These are phyloP conservation scores for Dendrocalamus sinicus DNA, from an alignment of 176 grass and related monocot species.

Conservation along the genomic window DNA sequence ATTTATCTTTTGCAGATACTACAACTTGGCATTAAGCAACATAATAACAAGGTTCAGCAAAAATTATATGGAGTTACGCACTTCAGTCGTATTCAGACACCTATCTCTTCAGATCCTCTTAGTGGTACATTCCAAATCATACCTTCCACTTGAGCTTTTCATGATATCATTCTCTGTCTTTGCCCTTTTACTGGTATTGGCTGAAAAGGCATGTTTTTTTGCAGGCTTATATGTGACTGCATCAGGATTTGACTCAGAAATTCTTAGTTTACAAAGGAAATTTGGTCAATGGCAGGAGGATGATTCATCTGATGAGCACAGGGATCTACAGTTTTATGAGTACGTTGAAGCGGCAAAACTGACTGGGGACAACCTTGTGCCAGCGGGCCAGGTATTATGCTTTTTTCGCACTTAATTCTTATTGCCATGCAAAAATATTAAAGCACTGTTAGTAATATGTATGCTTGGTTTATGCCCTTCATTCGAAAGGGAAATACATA, in stretches of 20 bases:
- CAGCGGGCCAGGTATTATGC: slow-evolving; percentile 79
- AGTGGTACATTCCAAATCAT: slow-evolving; percentile 59
- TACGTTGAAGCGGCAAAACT: slow-evolving; percentile 90
- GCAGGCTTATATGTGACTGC: slow-evolving; percentile 80
- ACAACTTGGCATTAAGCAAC: slow-evolving; percentile 63
- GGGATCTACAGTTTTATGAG: slow-evolving; percentile 88
- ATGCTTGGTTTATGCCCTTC: slow-evolving; percentile 34
- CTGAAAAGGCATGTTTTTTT: slow-evolving; percentile 39
- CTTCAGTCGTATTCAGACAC: slow-evolving; percentile 77
- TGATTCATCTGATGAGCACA: slow-evolving; percentile 47
- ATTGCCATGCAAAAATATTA: not conserved
- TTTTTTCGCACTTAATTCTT: not conserved
- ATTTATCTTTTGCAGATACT: slow-evolving; percentile 58
- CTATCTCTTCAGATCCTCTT: slow-evolving; percentile 84
- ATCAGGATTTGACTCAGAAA: slow-evolving; percentile 78
- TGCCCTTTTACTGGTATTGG: slow-evolving; percentile 28
- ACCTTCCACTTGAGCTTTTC: slow-evolving; percentile 27
- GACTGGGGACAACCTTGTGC: slow-evolving; percentile 74
- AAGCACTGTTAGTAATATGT: not conserved
- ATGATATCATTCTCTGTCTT: slow-evolving; percentile 2
- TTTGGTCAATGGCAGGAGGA: slow-evolving; percentile 95
- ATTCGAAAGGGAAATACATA: slow-evolving; percentile 5
- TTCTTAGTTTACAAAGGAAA: slow-evolving; percentile 83
- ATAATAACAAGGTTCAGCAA: slow-evolving; percentile 62
- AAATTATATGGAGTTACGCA: slow-evolving; percentile 63